phyloP scores from a whole-genome alignment of 2,329 filamentous ascomycete genomes.

The Cercospora berteroae region DNA sequence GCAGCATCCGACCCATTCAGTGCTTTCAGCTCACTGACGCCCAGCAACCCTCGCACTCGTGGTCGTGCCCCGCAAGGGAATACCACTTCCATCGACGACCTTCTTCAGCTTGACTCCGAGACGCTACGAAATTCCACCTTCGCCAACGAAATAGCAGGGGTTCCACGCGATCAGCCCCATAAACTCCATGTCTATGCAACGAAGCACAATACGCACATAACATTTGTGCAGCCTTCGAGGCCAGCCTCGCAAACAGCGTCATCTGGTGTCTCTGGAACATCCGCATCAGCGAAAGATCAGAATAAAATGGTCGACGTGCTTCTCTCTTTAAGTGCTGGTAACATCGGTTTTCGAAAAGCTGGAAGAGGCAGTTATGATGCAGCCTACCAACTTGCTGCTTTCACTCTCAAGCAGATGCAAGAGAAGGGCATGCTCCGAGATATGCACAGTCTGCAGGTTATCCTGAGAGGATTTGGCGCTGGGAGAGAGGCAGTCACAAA shows the following conservation, averaged over 20 bases:
- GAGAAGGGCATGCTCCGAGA: constrained; percentile 74
- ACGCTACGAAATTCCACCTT: constrained; percentile 14
- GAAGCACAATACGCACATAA: constrained; percentile 95
- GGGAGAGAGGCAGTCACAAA: constrained; percentile 89
- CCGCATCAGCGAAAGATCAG: constrained; percentile 51
- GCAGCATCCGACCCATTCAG: constrained; percentile 13
- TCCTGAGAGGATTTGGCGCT: constrained; percentile 78
- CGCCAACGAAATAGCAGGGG: constrained; percentile 23
- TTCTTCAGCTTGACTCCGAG: constrained; percentile 13
- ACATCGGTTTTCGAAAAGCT: constrained; percentile 86
- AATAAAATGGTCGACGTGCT: constrained; percentile 59
- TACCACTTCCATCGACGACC: constrained; percentile 6
- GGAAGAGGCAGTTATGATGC: constrained; percentile 82
- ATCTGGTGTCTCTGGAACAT: constrained; percentile 30
- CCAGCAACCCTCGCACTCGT: constrained; percentile 7
- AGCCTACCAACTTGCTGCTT: constrained; percentile 83
- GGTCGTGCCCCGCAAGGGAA: constrained; percentile 6
- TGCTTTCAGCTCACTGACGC: constrained; percentile 3
- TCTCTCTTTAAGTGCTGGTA: constrained; percentile 76
- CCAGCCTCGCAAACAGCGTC: constrained; percentile 30
- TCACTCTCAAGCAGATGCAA: constrained; percentile 78
- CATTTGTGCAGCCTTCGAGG: constrained; percentile 68
- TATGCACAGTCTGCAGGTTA: constrained; percentile 74
- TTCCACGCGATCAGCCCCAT: constrained; percentile 53
- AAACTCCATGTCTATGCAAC: constrained; percentile 83